Evolutionary conservation across 495 filamentous ascomycete genomes (phyloP).

Genomic region (Penicillium odoratum): DNA sequence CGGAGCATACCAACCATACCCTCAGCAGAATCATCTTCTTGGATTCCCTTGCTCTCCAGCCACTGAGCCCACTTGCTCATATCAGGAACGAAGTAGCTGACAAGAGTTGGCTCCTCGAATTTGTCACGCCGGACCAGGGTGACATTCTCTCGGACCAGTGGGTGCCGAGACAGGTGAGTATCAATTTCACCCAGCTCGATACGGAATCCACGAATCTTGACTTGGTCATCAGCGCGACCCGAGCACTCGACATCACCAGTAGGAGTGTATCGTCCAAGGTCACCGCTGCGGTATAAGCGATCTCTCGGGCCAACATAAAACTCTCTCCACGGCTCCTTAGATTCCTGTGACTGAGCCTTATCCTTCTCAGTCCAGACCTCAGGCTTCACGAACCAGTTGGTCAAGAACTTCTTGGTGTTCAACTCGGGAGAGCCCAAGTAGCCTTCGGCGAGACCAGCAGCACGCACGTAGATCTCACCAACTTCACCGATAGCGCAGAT

Average conservation of each 20-base stretch:
- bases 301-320: conserved; percentile 85
- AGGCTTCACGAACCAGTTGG: conserved; percentile 85
- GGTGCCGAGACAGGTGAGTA: conserved; percentile 74
- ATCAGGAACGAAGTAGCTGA: conserved; percentile 90
- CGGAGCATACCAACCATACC: conserved; percentile 59
- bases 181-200: conserved; percentile 97
- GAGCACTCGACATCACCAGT: conserved; percentile 73
- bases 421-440: conserved; percentile 72
- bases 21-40: conserved; percentile 50
- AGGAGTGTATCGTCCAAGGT: conserved; percentile 73
- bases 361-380: conserved; percentile 69
- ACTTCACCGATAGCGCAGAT: conserved; percentile 80
- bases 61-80: conserved; percentile 68
- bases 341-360: conserved; percentile 39
- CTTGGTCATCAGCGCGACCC: conserved; percentile 84
- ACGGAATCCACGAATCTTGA: conserved; percentile 94
- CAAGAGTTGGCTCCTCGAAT: conserved; percentile 84
- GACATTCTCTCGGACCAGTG: conserved; percentile 80
- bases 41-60: conserved; percentile 56
- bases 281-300: conserved; percentile 80
- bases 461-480: conserved; percentile 87
- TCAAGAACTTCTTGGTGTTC: conserved; percentile 78
- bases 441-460: conserved; percentile 85
- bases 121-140: conserved; percentile 86
- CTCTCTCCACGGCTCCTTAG: conserved; percentile 65